These are phyloP conservation scores for Bruguiera gymnorhiza DNA, from an alignment of 345 rosid genomes.

Conservation along the genomic window DNA sequence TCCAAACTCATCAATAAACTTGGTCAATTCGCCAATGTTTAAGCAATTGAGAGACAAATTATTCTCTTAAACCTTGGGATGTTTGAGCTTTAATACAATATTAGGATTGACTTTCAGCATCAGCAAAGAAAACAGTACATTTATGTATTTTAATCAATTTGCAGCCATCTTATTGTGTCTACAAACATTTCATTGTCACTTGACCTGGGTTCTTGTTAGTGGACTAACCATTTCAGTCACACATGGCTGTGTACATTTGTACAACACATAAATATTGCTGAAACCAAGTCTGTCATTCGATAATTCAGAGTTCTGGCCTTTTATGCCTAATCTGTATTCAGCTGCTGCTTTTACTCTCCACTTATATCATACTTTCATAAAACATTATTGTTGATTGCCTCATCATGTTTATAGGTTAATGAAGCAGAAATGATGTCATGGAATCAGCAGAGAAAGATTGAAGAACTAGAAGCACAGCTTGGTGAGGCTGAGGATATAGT, in stretches of 20 bases:
- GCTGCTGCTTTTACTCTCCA: not conserved
- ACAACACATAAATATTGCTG: too few species aligned
- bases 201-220: too few species aligned
- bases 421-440: slow-evolving; percentile 58
- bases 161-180: too few species aligned
- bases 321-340: not conserved
- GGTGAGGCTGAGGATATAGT: slow-evolving; percentile 88
- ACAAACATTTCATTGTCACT: too few species aligned
- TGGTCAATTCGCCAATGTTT: not conserved
- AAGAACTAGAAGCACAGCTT: slow-evolving; percentile 84
- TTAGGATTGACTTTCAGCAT: not conserved
- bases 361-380: not conserved
- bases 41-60: not conserved
- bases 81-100: too few species aligned
- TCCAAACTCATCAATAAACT: not conserved
- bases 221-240: too few species aligned
- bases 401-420: slow-evolving; percentile 40
- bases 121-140: not conserved
- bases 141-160: too few species aligned
- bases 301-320: too few species aligned
- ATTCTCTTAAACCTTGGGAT: not conserved
- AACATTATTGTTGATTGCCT: not conserved
- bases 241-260: too few species aligned
- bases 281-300: too few species aligned
- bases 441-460: slow-evolving; percentile 57